Evolutionary conservation across 2,329 filamentous ascomycete genomes (phyloP).

Genomic region (Trichoderma asperellum): DNA sequence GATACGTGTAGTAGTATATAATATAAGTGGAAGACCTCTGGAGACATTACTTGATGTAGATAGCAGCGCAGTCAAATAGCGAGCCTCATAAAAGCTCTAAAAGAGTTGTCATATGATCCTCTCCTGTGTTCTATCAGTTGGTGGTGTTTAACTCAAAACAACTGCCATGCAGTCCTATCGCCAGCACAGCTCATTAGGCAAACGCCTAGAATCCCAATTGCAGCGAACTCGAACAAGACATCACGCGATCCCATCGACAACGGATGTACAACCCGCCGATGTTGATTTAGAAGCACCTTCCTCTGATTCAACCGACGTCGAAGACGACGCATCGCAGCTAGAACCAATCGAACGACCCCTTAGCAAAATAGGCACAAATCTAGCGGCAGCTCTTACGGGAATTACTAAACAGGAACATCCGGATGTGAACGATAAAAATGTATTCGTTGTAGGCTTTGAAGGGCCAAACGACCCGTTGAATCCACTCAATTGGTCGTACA

Average conservation of each 20-base stretch:
- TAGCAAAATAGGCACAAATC: conserved; percentile 12
- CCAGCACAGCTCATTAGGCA: conserved; percentile 5
- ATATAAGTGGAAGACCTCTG: background rate
- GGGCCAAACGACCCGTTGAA: conserved; percentile 3
- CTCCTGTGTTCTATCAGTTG: background rate
- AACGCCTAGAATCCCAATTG: conserved; percentile 12
- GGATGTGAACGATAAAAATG: background rate
- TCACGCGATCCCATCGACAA: background rate
- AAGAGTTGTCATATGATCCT: background rate
- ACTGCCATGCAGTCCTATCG: conserved; percentile 1
- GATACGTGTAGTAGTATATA: background rate
- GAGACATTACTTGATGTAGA: background rate
- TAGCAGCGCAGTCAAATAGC: background rate
- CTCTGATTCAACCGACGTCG: background rate
- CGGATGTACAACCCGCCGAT: background rate
- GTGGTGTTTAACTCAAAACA: background rate
- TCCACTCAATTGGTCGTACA: conserved; percentile 6
- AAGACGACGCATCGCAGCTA: background rate
- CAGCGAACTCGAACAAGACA: background rate
- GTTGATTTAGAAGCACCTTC: conserved; percentile 1
- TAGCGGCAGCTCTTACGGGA: conserved; percentile 6
- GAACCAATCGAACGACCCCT: background rate
- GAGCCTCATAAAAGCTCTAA: background rate
- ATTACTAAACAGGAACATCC: conserved; percentile 1
- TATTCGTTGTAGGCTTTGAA: conserved; percentile 17